Evolutionary conservation across 2,329 filamentous ascomycete species (phyloP).

Genomic region (Dactylellina drechsleri): DNA sequence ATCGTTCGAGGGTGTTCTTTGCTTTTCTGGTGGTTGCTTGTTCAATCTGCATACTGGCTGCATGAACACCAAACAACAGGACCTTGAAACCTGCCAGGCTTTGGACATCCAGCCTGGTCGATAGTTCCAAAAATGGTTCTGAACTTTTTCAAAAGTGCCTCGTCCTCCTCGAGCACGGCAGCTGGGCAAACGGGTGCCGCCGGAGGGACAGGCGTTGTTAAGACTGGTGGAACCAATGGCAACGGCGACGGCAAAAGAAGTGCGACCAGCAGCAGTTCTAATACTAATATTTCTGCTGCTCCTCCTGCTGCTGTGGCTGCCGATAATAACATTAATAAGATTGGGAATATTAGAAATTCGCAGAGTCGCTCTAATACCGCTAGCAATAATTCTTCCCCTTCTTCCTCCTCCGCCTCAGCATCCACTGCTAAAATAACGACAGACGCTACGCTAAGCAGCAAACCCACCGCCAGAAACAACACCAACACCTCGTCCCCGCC

Average conservation of each 20-base stretch:
- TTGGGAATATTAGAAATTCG: too few relatives aligned
- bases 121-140: constrained; percentile 54
- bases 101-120: constrained; percentile 33
- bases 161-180: constrained; percentile 34
- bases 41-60: constrained; percentile 1
- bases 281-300: constrained; percentile 1
- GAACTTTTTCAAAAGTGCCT: constrained; percentile 53
- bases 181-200: constrained; percentile 28
- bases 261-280: constrained; percentile 4
- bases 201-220: constrained; percentile 4
- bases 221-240: constrained; percentile 22
- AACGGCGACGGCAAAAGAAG: constrained; percentile 16
- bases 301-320: constrained; percentile 2
- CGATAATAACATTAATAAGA: constrained; percentile 1
- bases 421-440: constrained; percentile 18
- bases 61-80: constrained; percentile 19
- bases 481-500: constrained; percentile 48
- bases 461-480: constrained; percentile 8
- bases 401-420: constrained; percentile 1
- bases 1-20: background rate
- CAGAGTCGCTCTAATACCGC: background rate
- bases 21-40: constrained; percentile 7
- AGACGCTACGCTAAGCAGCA: constrained; percentile 18
- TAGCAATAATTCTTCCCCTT: constrained; percentile 3
- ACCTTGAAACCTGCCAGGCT: constrained; percentile 22